Conservation (phyloP, 176 grass and related monocot species). For the Oryza glumipatula region DNA sequence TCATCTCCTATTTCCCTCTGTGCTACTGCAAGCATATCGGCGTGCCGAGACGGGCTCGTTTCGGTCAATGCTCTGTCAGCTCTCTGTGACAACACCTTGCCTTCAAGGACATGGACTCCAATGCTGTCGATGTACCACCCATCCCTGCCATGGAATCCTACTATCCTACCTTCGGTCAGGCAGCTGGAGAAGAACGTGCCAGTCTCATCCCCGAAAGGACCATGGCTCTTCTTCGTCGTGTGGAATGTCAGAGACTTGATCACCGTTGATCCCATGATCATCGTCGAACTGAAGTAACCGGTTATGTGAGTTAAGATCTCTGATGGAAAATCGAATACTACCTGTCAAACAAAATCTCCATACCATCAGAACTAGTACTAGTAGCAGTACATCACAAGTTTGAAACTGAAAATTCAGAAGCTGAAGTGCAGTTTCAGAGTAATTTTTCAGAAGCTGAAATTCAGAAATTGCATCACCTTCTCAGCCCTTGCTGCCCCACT, state of each 20-base stretch:
- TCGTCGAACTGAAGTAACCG: slow-evolving; percentile 70
- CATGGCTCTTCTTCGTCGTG: slow-evolving; percentile 79
- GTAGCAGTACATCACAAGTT: background rate
- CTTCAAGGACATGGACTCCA: slow-evolving; percentile 89
- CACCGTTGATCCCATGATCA: slow-evolving; percentile 82
- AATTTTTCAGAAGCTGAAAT: slow-evolving; percentile 2
- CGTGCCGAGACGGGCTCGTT: slow-evolving; percentile 34
- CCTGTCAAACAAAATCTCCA: slow-evolving; percentile 38
- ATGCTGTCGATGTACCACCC: slow-evolving; percentile 86
- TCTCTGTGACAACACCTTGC: slow-evolving; percentile 64
- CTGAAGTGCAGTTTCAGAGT: background rate
- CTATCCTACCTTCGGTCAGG: slow-evolving; percentile 67
- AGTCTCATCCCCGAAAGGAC: slow-evolving; percentile 79
- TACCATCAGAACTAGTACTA: background rate
- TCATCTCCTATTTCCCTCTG: slow-evolving; percentile 60
- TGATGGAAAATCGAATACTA: slow-evolving; percentile 77
- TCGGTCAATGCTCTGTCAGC: background rate
- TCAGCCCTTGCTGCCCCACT: slow-evolving; percentile 65
- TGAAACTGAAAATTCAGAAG: slow-evolving; percentile 12
- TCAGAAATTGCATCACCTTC: slow-evolving; percentile 55
- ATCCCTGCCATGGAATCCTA: slow-evolving; percentile 75
- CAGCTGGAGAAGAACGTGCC: slow-evolving; percentile 87
- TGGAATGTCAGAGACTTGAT: slow-evolving; percentile 85
- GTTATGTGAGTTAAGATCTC: slow-evolving; percentile 93
- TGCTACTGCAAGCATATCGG: slow-evolving; percentile 51